A percentile compares a stretch with the other conserved stretches of the same genome.
Conservation (phyloP, 495 filamentous ascomycete genomes). For the Xylaria cubensis region DNA sequence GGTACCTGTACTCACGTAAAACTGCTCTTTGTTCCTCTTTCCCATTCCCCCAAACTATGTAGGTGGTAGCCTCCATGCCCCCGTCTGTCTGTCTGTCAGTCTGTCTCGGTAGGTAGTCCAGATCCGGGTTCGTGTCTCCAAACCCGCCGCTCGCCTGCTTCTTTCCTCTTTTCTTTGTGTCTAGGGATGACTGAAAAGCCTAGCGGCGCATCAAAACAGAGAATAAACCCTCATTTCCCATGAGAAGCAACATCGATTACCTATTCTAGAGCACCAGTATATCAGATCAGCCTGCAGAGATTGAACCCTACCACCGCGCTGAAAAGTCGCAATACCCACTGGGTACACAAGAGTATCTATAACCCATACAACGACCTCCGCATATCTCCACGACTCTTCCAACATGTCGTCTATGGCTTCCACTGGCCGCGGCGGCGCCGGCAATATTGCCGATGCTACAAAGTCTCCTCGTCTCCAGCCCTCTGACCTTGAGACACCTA, state of each 20-base stretch:
- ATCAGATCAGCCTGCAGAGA: background rate
- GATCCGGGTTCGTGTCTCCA: background rate
- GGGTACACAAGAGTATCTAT: background rate
- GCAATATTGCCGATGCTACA: slow-evolving; percentile 74
- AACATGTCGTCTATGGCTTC: slow-evolving; percentile 43
- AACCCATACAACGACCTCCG: background rate
- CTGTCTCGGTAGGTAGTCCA: background rate
- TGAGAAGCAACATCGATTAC: background rate
- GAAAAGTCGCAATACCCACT: background rate
- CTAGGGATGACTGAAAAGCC: background rate
- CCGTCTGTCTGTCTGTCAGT: too few relatives aligned
- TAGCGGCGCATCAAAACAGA: background rate
- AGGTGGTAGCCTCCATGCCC: too few relatives aligned
- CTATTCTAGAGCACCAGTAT: background rate
- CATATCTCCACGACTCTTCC: background rate
- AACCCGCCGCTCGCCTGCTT: background rate
- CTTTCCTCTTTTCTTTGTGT: background rate
- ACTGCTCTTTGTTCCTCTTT: background rate
- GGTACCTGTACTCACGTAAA: background rate
- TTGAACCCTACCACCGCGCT: background rate
- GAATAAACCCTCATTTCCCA: background rate
- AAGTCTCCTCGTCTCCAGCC: slow-evolving; percentile 55
- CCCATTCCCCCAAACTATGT: background rate
- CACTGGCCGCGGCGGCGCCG: slow-evolving; percentile 64
- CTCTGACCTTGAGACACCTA: slow-evolving; percentile 77